These are phyloP conservation scores for Xylaria hypoxylon DNA, from an alignment of 2,329 filamentous ascomycete genomes.

Conservation along the genomic window DNA sequence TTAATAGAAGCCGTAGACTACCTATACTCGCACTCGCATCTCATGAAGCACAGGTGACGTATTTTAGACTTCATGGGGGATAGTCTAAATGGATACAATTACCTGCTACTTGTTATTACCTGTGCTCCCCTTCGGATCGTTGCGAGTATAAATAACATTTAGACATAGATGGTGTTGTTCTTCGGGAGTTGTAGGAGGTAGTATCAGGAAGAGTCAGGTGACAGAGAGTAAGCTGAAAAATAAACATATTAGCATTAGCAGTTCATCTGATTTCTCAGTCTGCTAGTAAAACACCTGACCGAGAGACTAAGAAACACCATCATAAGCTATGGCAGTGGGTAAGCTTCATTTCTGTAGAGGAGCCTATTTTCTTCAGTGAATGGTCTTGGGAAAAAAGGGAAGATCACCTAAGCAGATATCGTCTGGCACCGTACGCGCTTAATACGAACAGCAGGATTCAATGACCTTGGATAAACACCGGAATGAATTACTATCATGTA, in stretches of 20 bases:
- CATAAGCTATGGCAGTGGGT: neutral
- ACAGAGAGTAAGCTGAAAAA: neutral
- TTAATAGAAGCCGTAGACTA: neutral
- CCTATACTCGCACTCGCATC: neutral
- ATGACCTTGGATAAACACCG: neutral
- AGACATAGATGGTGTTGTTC: neutral
- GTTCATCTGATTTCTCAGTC: too few relatives aligned
- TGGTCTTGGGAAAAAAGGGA: neutral
- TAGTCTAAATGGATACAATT: too few relatives aligned
- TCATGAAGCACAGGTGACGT: neutral
- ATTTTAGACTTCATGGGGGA: neutral
- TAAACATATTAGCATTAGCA: neutral
- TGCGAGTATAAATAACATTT: too few relatives aligned
- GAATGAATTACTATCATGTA: neutral
- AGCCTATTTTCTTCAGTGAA: neutral
- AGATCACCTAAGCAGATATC: neutral
- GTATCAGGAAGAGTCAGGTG: neutral
- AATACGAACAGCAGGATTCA: neutral
- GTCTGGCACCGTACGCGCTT: neutral
- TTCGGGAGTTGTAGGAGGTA: neutral
- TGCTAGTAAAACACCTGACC: too few relatives aligned
- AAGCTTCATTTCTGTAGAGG: neutral
- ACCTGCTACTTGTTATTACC: too few relatives aligned
- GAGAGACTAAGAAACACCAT: neutral
- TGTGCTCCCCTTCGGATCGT: too few relatives aligned